A percentile compares a stretch with the other conserved stretches of the same genome.
phyloP scores from a whole-genome alignment of 2,329 filamentous ascomycete genomes.

The Fonsecaea erecta region DNA sequence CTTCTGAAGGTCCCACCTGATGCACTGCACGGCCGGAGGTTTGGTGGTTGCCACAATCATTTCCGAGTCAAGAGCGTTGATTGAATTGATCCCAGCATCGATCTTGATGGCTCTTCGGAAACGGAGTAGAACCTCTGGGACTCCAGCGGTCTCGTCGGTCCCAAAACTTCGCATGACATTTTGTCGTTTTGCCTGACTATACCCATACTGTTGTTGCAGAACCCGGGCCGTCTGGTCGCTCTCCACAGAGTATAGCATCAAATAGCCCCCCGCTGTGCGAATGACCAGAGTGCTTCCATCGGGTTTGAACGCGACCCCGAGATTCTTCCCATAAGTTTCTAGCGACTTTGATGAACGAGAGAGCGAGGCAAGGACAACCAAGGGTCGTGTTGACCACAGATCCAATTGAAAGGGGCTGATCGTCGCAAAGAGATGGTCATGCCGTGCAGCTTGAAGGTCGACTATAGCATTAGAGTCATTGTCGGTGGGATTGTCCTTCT shows the following conservation, averaged over 20 bases:
- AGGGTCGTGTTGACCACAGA: constrained; percentile 98
- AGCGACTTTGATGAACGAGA: constrained; percentile 81
- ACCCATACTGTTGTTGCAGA: constrained; percentile 78
- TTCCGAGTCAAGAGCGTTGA: constrained; percentile 88
- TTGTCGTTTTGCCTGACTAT: constrained; percentile 53
- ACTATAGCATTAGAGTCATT: constrained; percentile 55
- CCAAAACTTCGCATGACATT: constrained; percentile 61
- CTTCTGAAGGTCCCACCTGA: constrained; percentile 87
- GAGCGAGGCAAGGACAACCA: constrained; percentile 82
- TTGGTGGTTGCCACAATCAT: constrained; percentile 88
- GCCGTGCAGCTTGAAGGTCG: constrained; percentile 75
- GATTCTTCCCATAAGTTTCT: constrained; percentile 80
- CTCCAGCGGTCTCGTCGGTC: constrained; percentile 78
- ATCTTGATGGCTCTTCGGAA: constrained; percentile 99
- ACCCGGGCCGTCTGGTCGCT: constrained; percentile 81
- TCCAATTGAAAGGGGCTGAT: constrained; percentile 84
- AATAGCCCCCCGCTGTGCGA: constrained; percentile 80
- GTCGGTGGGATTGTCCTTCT: not conserved
- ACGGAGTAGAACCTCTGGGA: constrained; percentile 84
- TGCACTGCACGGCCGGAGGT: constrained; percentile 94
- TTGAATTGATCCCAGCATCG: constrained; percentile 88
- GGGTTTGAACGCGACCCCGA: constrained; percentile 81
- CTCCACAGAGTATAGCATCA: constrained; percentile 92
- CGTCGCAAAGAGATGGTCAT: constrained; percentile 82
- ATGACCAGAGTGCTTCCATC: constrained; percentile 92